Conservation (phyloP, 2,329 filamentous ascomycete species). For the Aspergillus ochraceoroseus region DNA sequence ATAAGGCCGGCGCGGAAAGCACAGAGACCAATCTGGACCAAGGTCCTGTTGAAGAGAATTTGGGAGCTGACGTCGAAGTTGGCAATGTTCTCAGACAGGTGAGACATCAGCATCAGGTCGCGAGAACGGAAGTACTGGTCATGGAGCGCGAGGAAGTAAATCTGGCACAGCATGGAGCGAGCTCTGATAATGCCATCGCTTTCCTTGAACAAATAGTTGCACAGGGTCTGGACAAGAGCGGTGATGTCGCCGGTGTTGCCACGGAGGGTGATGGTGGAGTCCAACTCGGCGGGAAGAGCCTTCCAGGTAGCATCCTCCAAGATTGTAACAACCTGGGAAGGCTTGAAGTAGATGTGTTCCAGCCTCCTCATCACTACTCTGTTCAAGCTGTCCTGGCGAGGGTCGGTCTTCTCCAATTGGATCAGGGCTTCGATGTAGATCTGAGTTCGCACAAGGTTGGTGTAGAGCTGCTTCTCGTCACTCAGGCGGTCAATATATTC, state of each 20-base stretch:
- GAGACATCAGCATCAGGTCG: conserved; percentile 99
- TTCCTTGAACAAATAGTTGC: conserved; percentile 90
- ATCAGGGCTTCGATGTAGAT: conserved; percentile 82
- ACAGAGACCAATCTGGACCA: conserved; percentile 96
- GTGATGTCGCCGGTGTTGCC: conserved; percentile 62
- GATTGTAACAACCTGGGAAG: conserved; percentile 84
- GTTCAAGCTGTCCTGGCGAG: conserved; percentile 82
- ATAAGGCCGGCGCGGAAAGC: conserved; percentile 96
- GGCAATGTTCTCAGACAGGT: conserved; percentile 93
- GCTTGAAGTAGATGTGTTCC: conserved; percentile 99
- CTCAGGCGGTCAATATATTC: conserved; percentile 95
- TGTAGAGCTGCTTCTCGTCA: conserved; percentile 87
- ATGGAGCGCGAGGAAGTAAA: conserved; percentile 96
- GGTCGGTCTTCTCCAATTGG: conserved; percentile 64
- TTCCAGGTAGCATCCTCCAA: conserved; percentile 95
- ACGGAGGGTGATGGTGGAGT: conserved; percentile 78
- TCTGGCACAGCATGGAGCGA: conserved; percentile 95
- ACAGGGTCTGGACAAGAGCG: conserved; percentile 73
- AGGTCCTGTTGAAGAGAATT: conserved; percentile 96
- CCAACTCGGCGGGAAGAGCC: conserved; percentile 61
- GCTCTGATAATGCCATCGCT: conserved; percentile 95
- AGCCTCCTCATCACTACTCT: conserved; percentile 87
- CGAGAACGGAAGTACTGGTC: conserved; percentile 97
- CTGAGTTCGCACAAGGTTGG: conserved; percentile 79
- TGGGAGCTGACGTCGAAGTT: conserved; percentile 96